Evolutionary conservation across 2,329 filamentous ascomycete species (phyloP), one percentile per base, ranked within the genome.

Genomic region (Penicillium glabrum): DNA sequence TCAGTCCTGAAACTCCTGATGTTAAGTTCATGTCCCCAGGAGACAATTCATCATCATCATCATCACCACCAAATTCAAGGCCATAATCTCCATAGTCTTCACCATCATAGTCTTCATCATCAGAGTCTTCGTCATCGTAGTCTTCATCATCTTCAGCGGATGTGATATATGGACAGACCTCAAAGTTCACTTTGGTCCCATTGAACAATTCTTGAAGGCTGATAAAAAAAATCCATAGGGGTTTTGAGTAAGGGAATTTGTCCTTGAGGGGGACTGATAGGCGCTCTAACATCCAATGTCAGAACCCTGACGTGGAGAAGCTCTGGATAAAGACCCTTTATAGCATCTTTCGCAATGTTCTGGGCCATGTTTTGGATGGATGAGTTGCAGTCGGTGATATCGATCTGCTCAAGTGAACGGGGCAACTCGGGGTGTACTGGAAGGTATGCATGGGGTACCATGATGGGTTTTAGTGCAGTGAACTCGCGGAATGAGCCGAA

Each of bases 141-240:
- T 29, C 45, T 19, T 46, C 45, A 6, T 29, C 45, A 29, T 19
- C 14, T 16, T 6, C 43, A 16, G 16, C 7, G 24, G 27, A 29
- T 13, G 11, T 63, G 61, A 0, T 3, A 16, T 33, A 33, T 33
- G 60, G 53, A 1, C 39, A 11, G 39, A 67, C 63, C 5, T 49
- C 13, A 31, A 61, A 66, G 10, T 66, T 52, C 5, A 65, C 59
- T n/a, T 49, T 29, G 3, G 62, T 63, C 6, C 51, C 60, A 11
- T 60, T 58, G 46, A 69, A 69, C 39, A 65, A 19, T 3, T 58
- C 54, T 10, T 35, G 27, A 2, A 68, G 41, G 29, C 35, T 54
- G 8, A 50, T 23, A 31, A 60, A 62, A 45, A 58, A 65, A 46
- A n/a, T 66, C 45, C 23, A 55, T 45, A 1, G 60, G 61, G 0